Conservation (phyloP, 208 protist genomes). For the Trypanosoma mega region DNA sequence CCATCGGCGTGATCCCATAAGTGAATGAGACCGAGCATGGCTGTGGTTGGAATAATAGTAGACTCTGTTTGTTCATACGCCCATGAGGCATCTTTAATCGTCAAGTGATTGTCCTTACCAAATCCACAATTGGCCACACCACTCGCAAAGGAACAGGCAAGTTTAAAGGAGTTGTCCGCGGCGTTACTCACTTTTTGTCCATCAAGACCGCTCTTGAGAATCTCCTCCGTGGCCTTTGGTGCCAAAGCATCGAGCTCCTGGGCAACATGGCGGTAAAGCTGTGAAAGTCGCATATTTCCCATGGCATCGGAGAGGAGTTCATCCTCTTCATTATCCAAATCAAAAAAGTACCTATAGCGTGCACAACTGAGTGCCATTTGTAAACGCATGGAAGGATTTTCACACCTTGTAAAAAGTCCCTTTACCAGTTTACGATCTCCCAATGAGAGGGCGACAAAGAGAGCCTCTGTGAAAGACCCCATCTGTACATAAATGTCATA, state of each 20-base stretch:
- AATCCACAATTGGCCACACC: conserved; percentile 95
- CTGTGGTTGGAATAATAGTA: conserved; percentile 95
- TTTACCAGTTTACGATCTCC: conserved; percentile 75
- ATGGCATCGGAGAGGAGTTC: conserved; percentile 89
- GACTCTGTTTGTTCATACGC: conserved; percentile 97
- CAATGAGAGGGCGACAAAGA: conserved; percentile 89
- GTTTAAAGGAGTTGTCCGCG: conserved; percentile 91
- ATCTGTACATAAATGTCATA: conserved; percentile 94
- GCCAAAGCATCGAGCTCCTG: conserved; percentile 95
- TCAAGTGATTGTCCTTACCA: conserved; percentile 97
- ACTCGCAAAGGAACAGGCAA: conserved; percentile 98
- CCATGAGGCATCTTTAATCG: conserved; percentile 77
- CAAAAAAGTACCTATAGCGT: conserved; percentile 82
- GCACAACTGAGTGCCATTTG: conserved; percentile 96
- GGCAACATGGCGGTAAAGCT: conserved; percentile 94
- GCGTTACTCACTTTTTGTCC: conserved; percentile 29
- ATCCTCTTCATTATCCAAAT: conserved; percentile 87
- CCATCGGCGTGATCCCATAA: conserved; percentile 98
- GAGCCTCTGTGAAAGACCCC: conserved; percentile 86
- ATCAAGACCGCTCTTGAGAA: conserved; percentile 95
- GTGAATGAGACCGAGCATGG: conserved; percentile 96
- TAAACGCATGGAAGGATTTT: conserved; percentile 48
- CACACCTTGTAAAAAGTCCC: conserved; percentile 82
- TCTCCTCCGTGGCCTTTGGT: conserved; percentile 97
- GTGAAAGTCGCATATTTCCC: conserved; percentile 94